Evolutionary conservation across 208 protist species (phyloP), one percentile per base, ranked within the genome.

Genomic region (Porcisia deanei): DNA sequence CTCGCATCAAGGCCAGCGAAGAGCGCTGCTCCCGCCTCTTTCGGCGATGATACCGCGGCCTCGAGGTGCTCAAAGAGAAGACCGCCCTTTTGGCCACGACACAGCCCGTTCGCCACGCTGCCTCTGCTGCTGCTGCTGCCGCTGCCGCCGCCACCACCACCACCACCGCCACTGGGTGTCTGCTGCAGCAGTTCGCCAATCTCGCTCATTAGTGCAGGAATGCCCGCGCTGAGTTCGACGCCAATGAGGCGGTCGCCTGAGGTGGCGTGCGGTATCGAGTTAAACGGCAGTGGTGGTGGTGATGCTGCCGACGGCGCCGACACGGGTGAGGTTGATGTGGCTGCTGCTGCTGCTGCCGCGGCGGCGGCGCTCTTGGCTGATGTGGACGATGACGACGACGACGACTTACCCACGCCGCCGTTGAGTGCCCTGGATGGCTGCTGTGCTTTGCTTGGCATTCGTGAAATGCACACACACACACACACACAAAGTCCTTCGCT

Each of bases 201-300:
- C 77, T 81, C 77, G 22, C 77, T 81, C 77, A 81, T 81, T 54
- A 81, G 77, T 3, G 77, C 77, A 3, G 77, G 77, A 61, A 81
- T 81, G 55, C 60, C 68, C 45, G 77, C 71, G 72, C 77, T 49
- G 34, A 81, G 71, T 41, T 81, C 77, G 12, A 81, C 77, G 20
- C 77, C 77, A 25, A 73, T 77, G 53, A 81, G 57, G 1, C 77
- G 71, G 49, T 81, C 71, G 9, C 77, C 77, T 6, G 71, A 81
- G 45, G 77, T 77, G 54, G 77, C 77, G 77, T 77, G 77, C 10
- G 77, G 77, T 34, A 77, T 69, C n/a, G 77, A 73, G 59, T 73
- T 74, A 47, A 81, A 81, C 55, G 77, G 71, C 39, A 49, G 76
- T 39, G 47, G 41, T 20, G 37, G 43, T 39, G 54, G 67, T 7